Conservation (phyloP, 176 grass and related monocot genomes). For the Elymus sibiricus region DNA sequence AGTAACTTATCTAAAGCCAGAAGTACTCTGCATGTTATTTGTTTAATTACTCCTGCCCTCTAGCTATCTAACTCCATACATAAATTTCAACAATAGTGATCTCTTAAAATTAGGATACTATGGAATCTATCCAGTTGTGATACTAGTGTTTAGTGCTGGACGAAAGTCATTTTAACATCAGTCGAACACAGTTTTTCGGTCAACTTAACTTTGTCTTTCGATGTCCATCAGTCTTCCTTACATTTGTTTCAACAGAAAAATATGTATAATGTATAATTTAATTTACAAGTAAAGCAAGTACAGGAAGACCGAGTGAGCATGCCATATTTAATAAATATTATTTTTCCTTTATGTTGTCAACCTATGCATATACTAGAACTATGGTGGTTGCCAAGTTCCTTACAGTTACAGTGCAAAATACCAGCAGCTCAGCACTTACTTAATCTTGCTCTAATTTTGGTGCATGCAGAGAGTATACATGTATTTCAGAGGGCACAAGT, state of each 20-base stretch:
- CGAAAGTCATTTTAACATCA: background rate
- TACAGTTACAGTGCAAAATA: background rate
- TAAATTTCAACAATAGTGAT: background rate
- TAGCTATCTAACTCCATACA: background rate
- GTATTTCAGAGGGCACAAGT: constrained; percentile 91
- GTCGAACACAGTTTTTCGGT: background rate
- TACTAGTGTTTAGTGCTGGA: background rate
- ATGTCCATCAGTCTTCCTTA: background rate
- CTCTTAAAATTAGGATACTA: background rate
- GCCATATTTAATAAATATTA: background rate
- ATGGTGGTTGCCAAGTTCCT: background rate
- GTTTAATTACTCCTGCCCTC: background rate
- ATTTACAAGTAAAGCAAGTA: background rate
- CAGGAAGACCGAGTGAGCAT: background rate
- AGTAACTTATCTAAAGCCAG: background rate
- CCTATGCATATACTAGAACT: constrained; percentile 4
- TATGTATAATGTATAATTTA: background rate
- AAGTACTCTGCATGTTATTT: background rate
- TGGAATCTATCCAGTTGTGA: background rate
- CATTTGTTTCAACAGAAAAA: background rate
- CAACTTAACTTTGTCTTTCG: background rate
- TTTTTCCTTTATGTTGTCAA: background rate
- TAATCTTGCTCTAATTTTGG: constrained; percentile 21
- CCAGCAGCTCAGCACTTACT: background rate
- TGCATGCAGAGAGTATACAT: constrained; percentile 83